Base-by-base conservation (phyloP, 768 basidiomycete genomes). In the Amanita phalloides region DNA sequence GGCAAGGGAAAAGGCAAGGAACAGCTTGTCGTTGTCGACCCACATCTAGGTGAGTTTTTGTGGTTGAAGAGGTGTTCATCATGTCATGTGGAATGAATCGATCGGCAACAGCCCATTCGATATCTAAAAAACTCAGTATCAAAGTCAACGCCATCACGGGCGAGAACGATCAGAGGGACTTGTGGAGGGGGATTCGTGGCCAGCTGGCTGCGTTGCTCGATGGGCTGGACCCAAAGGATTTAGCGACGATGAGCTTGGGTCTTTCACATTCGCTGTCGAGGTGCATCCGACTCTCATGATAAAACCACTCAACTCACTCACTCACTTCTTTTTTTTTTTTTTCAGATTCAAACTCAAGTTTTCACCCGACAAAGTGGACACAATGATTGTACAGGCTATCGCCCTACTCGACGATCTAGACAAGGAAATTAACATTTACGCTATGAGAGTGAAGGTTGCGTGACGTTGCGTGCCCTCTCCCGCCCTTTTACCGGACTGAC, bases 361-460 rank as follows among this genome's bases (percentile, higher is more conserved):
- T 70, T 98, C 96, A 6, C 95, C 96, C 6, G 96, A 98, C 73
- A 98, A 98, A 71, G 94, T 99, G 44, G 96, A 99, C 64, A 97
- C 94, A 6, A 99, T 99, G 96, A 88, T 99, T 53, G 88, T 98
- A 14, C 96, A 99, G 70, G 96, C 96, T 6, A 97, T 99, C 62
- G 95, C 94, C 6, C 76, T 99, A 25, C 78, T 99, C 49, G 96
- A 99, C 61, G 96, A 99, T 64, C 76, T 99, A 21, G 96, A 99
- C 84, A 99, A 99, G 71, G 96, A 98, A 71, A 89, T 98, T 65
- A 99, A 99, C 72, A 96, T 98, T 49, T 99, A 99, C 64, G 81
- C 94, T 11, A 99, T 99, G 96, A 82, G 96, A 62, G 91, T 95
- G 43, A 99, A 99, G 79, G 94, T 94, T 53, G 32, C 76, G 52